Base-by-base conservation (phyloP, 2,329 filamentous ascomycete species). In the Pestalotiopsis sp. region DNA sequence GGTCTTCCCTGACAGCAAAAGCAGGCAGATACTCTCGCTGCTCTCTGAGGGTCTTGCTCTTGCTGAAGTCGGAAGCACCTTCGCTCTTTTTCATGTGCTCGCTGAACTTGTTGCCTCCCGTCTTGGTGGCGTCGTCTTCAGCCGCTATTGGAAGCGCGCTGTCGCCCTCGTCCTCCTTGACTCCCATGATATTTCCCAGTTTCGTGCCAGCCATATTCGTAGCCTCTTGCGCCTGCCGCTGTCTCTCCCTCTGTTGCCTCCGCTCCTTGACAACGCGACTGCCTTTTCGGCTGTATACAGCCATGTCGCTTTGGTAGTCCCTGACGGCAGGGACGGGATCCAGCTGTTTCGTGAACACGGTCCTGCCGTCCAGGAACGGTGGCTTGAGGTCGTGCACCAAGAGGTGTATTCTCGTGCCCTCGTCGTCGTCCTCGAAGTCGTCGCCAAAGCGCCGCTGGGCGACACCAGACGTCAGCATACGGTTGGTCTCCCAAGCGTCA, bases 401-500 rank as follows among this genome's bases (percentile, higher is more conserved):
- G 52, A 99, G 83, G 83, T 99, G 96, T 14, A 98, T 90, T 70
- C 97, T 88, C 7, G 92, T 97, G 27, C 90, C 90, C 77, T 99
- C 96, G 63, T 98, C 92, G 72, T 99, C 96, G 72, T 97, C 92
- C 65, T 92, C 91, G 75, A 98, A 97, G 77, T 96, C 94, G 62
- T 89, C 87, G 27, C 91, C 91, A 78, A 94, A 89, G 75, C 96
- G 86, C 76, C 95, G 86, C 80, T 99, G 97, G 20, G 96, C 96
- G 20, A 99, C 95, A 68, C 95, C 95, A 23, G 95, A 98, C 1
- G 95, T 96, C 70, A 99, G 86, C 96, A 99, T 98, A 69, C 96
- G 93, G 79, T 99, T 99, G 17, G 95, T 96, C 81, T 99, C 97
- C 96, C 96, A 99, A 0, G 95, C 95, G 81, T 99, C 96, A 58